Conservation (phyloP, 1,284 basidiomycete genomes). For the Vanrija humicola region DNA sequence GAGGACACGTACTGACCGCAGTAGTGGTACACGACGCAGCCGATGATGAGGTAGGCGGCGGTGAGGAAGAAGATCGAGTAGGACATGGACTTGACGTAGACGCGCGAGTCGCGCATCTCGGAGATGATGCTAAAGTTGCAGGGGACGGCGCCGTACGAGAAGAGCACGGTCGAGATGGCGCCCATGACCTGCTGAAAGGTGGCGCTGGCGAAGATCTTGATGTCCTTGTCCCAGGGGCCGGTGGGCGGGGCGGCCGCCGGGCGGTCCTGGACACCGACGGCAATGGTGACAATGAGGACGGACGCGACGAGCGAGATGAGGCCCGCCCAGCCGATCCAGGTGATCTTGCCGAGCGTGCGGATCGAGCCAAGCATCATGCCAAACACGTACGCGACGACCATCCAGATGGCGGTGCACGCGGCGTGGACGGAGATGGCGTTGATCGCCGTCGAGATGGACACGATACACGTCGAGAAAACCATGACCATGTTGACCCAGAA, state of each 20-base stretch:
- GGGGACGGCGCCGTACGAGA: slow-evolving; percentile 46
- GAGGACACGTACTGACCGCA: slow-evolving; percentile 1
- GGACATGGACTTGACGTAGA: slow-evolving; percentile 26
- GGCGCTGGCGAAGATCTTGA: slow-evolving; percentile 43
- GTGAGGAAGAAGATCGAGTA: slow-evolving; percentile 22
- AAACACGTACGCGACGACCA: neutral
- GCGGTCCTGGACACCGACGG: neutral
- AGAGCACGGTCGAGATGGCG: slow-evolving; percentile 53
- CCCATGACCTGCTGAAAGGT: slow-evolving; percentile 40
- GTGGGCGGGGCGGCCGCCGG: slow-evolving; percentile 16
- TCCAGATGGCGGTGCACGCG: neutral
- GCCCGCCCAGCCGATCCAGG: neutral
- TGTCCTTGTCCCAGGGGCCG: slow-evolving; percentile 36
- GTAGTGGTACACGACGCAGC: neutral
- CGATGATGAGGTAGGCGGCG: slow-evolving; percentile 19
- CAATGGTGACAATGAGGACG: neutral
- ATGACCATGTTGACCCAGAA: neutral
- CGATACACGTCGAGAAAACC: neutral
- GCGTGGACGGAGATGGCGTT: neutral
- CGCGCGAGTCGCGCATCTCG: slow-evolving; percentile 34
- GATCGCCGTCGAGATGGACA: neutral
- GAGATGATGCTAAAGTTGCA: slow-evolving; percentile 28
- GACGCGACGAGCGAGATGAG: neutral
- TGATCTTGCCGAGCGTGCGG: neutral
- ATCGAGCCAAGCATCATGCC: neutral